These are phyloP conservation scores for Candida frijolesensis DNA, from an alignment of 1,139 yeast genomes.

Conservation along the genomic window DNA sequence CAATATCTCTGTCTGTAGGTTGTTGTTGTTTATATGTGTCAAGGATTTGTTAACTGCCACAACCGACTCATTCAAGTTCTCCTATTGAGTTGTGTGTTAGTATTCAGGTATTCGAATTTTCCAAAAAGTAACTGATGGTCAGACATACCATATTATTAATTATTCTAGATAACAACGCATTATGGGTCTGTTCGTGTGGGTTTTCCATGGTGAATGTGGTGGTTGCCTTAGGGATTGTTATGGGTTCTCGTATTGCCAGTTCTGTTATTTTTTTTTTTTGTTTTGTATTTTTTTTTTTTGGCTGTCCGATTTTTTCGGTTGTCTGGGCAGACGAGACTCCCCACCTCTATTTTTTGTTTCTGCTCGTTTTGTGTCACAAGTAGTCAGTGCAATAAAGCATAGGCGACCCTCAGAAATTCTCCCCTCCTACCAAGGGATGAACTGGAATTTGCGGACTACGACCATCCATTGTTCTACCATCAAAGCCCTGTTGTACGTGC, in stretches of 20 bases:
- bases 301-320: too few species aligned
- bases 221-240: neutral
- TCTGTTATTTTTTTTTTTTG: too few species aligned
- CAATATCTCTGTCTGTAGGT: conserved; percentile 70
- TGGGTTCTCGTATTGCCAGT: neutral
- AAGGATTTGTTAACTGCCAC: conserved; percentile 61
- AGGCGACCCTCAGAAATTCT: too few species aligned
- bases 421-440: too few species aligned
- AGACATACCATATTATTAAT: conserved; percentile 70
- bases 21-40: conserved; percentile 64
- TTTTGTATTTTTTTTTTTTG: too few species aligned
- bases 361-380: too few species aligned
- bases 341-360: too few species aligned
- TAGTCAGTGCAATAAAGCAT: too few species aligned
- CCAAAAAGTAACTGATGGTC: neutral
- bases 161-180: conserved; percentile 74
- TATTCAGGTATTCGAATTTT: neutral
- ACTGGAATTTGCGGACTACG: too few species aligned
- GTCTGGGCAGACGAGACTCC: too few species aligned
- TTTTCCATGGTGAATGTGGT: conserved; percentile 61
- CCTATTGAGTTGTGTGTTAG: conserved; percentile 31
- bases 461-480: too few species aligned
- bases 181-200: conserved; percentile 87
- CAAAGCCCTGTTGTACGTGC: too few species aligned
- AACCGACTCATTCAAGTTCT: conserved; percentile 72